phyloP scores from a whole-genome alignment of 495 filamentous ascomycete species.

The Astrothelium subdiscretum region DNA sequence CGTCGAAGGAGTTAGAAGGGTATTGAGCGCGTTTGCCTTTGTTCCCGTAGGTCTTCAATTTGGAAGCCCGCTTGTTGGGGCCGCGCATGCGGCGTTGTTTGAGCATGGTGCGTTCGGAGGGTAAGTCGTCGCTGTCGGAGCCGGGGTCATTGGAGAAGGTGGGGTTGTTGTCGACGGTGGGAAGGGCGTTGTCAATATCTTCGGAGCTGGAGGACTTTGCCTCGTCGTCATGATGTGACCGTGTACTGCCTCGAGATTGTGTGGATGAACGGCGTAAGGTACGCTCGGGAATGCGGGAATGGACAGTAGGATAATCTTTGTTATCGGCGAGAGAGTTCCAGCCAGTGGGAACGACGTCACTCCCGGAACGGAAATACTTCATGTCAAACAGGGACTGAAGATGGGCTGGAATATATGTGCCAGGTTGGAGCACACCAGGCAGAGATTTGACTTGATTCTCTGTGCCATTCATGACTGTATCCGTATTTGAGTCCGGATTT shows the following conservation, averaged over 20 bases:
- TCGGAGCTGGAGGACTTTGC: slow-evolving; percentile 22
- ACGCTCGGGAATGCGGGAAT: slow-evolving; percentile 36
- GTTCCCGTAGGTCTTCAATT: slow-evolving; percentile 20
- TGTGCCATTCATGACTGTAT: background rate
- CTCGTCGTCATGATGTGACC: background rate
- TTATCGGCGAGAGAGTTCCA: slow-evolving; percentile 47
- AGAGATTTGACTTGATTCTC: slow-evolving; percentile 19
- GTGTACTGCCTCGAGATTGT: background rate
- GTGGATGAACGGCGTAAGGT: slow-evolving; percentile 21
- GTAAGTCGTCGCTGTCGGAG: background rate
- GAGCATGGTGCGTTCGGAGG: background rate
- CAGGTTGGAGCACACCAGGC: slow-evolving; percentile 37
- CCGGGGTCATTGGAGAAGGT: background rate
- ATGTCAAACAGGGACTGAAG: slow-evolving; percentile 63
- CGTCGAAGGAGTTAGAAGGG: background rate
- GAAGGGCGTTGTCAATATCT: slow-evolving; percentile 18
- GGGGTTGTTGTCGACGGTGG: background rate
- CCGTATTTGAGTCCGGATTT: background rate
- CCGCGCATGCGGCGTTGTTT: background rate
- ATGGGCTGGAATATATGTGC: slow-evolving; percentile 36
- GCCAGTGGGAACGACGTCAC: slow-evolving; percentile 51
- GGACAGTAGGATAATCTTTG: slow-evolving; percentile 44
- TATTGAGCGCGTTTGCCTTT: slow-evolving; percentile 18
- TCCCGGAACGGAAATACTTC: slow-evolving; percentile 42
- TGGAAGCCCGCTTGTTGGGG: background rate